Evolutionary conservation across 176 grass and related monocot genomes (phyloP), one percentile per base, ranked within the genome.

Genomic region (Oryza glumipatula): DNA sequence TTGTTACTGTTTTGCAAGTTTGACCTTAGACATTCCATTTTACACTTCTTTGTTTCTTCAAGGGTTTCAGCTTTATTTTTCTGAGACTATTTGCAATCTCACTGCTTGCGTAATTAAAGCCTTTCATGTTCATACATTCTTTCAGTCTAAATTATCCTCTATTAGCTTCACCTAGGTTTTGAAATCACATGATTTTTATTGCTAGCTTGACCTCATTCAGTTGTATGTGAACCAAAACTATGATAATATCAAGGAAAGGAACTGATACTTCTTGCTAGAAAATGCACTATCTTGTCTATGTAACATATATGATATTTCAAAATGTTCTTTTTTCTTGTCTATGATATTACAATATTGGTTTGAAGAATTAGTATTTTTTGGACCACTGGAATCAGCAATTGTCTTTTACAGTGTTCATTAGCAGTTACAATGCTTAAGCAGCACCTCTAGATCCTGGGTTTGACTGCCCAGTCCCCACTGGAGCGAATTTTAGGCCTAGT

Each of bases 341-440:
- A 15, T n/a, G 68, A 21, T 39, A 64, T 30, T 30, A 61, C 61
- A 65, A 66, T 72, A 66, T 73, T 72, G 41, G 63, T 72, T 64
- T 72, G 26, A 83, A 83, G 11, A 17, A 83, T 48, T 38, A 1
- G 24, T 86, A 48, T 67, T 63, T 65, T 73, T 73, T 14, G 49
- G 49, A 52, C 49, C 49, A 52, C 49, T 52, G 13, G 49, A 52
- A 52, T 52, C 49, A 52, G 49, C 49, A 52, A 52, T 52, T 52
- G 14, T 52, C 15, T 16, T 16, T 4, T 52, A 52, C 12, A 49
- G 47, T 49, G 39, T 41, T 41, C 39, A 41, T 41, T 41, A 41
- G 39, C 39, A 8, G 39, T 41, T 41, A 8, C 7, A 41, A 7
- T 41, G 39, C 39, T 41, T 41, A 41, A 41, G 39, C 8, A 41